Base-by-base conservation (phyloP, 2,329 filamentous ascomycete species). In the Neurospora sp. region DNA sequence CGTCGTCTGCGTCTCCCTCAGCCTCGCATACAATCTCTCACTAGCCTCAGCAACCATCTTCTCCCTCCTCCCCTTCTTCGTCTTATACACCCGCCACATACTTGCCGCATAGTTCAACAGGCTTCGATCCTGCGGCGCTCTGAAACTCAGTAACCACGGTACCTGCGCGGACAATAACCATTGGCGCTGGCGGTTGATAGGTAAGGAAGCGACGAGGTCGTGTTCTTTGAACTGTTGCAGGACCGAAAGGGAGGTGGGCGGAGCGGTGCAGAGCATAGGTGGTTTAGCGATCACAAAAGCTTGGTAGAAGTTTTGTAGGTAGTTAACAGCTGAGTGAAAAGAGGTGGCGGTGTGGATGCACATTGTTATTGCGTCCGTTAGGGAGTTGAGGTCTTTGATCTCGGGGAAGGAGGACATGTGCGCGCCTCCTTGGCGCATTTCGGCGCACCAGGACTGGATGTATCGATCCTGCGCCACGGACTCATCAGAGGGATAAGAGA, bases 291-390 rank as follows among this genome's bases (percentile, higher is more conserved):
- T 72, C 5, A 85, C 82, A 72, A 85, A 85, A 19, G 78, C 75
- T 71, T 83, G 80, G 76, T 85, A 85, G 75, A 83, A 85, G 71
- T 82, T 80, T 71, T 85, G 84, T 0, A 85, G 77, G 73, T 86
- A 86, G 75, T 86, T 85, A 72, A 85, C 80, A 6, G 83, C 80
- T 3, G 79, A 84, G 75, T 86, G 83, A 71, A 83, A 82, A 0
- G 84, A 82, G 1, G 82, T 79, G 6, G 84, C 84, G 66, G 84
- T 82, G 75, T 85, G 83, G 70, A 85, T 85, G 76, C 82, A 83
- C 83, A 86, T 85, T 28, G 82, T 84, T 36, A 84, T 75, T 4
- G 80, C 82, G 72, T 85, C 81, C 46, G 79, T 75, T 0, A 86
- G 77, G 23, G 79, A 74, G 12, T 81, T 79, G 12, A 84, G 67